Conservation (phyloP, 148 eudicot genomes). For the Rheum nobile region DNA sequence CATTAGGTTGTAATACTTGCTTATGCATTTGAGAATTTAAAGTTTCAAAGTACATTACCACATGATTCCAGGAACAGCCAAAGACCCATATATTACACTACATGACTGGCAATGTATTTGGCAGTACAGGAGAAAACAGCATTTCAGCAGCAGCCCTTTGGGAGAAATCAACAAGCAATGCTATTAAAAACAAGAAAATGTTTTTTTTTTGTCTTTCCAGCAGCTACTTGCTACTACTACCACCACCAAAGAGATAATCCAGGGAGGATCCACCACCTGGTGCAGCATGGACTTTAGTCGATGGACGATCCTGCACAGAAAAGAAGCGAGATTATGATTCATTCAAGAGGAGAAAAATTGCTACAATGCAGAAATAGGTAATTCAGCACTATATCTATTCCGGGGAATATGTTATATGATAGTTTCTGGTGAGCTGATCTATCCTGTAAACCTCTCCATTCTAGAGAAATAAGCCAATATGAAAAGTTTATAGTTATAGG, state of each 20-base stretch:
- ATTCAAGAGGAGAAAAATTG: background rate
- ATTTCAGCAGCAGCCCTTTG: background rate
- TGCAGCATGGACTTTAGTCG: slow-evolving; percentile 34
- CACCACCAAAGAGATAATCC: slow-evolving; percentile 29
- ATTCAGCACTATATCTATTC: background rate
- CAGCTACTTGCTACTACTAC: background rate
- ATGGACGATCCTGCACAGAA: slow-evolving; percentile 49
- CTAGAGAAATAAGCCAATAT: background rate
- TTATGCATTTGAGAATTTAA: too few relatives aligned
- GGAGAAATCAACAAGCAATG: background rate
- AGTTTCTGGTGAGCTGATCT: too few relatives aligned
- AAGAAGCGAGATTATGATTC: background rate
- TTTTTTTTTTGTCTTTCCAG: background rate
- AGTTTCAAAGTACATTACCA: too few relatives aligned
- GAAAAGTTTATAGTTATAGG: background rate
- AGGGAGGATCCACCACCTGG: slow-evolving; percentile 41
- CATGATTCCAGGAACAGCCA: too few relatives aligned
- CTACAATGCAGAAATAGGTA: too few relatives aligned
- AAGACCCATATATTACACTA: too few relatives aligned
- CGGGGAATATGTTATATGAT: too few relatives aligned
- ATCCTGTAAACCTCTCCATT: background rate
- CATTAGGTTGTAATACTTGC: too few relatives aligned
- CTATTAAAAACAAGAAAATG: background rate
- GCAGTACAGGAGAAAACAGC: background rate
- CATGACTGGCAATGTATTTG: background rate